Conservation (phyloP, 805 yeast species). For the Lipomyces starkeyi region DNA sequence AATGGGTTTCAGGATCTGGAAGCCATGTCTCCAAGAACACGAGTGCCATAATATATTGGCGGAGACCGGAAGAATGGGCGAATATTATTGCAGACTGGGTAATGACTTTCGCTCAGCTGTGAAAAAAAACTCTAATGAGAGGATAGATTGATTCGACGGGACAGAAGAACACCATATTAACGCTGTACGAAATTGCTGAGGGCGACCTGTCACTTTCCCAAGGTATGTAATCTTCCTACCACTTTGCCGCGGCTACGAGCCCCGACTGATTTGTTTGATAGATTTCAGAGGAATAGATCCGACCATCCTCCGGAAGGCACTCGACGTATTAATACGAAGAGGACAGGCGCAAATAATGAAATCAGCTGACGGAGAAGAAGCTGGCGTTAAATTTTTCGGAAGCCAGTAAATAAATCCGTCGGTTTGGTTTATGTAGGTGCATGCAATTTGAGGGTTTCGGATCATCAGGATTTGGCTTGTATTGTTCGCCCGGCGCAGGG, state of each 20-base stretch:
- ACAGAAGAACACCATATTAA: constrained; percentile 74
- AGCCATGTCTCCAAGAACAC: constrained; percentile 21
- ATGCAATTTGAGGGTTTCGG: neutral
- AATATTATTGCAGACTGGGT: constrained; percentile 65
- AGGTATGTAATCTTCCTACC: constrained; percentile 22
- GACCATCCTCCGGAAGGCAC: constrained; percentile 57
- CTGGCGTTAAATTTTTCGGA: constrained; percentile 69
- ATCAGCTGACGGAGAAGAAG: constrained; percentile 67
- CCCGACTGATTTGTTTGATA: neutral
- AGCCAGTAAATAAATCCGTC: neutral
- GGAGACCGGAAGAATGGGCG: constrained; percentile 71
- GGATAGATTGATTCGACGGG: constrained; percentile 67
- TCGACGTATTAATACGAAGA: constrained; percentile 64
- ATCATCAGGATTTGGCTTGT: neutral
- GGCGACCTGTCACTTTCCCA: constrained; percentile 64
- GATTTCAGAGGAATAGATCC: constrained; percentile 70
- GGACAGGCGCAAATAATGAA: constrained; percentile 77
- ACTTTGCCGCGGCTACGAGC: neutral
- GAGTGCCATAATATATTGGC: constrained; percentile 64
- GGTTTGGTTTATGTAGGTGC: neutral
- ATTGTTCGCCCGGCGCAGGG: neutral
- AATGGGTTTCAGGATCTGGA: constrained; percentile 53
- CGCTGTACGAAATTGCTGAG: constrained; percentile 77
- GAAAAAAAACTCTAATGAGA: constrained; percentile 43
- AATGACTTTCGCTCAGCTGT: constrained; percentile 23